A percentile compares a stretch with the other conserved stretches of the same genome.
Conservation (phyloP, 1,284 basidiomycete genomes). For the Marasmius tenuissimus region DNA sequence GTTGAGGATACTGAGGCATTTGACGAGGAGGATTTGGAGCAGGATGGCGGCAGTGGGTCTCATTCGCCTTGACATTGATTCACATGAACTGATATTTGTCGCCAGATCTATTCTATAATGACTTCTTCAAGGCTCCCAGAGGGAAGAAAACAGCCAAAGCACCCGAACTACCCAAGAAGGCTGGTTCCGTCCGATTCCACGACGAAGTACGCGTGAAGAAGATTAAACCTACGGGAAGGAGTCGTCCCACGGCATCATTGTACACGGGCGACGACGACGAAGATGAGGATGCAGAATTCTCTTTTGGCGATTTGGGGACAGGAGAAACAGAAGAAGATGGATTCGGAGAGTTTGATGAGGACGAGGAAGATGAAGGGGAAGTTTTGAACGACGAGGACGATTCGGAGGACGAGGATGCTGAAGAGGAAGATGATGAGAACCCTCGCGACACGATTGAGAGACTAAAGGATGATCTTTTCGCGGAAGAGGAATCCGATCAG, state of each 20-base stretch:
- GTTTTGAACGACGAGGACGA: conserved; percentile 28
- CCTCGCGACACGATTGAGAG: conserved; percentile 52
- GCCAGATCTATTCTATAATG: conserved; percentile 63
- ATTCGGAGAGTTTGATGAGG: conserved; percentile 12
- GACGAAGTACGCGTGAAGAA: conserved; percentile 81
- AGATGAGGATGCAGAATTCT: conserved; percentile 23
- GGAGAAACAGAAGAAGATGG: conserved; percentile 18
- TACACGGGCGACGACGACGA: conserved; percentile 36
- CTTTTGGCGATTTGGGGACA: conserved; percentile 19
- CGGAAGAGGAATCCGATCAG: conserved; percentile 54
- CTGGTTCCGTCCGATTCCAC: conserved; percentile 70
- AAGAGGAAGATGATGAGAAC: conserved; percentile 25
- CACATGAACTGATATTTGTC: conserved; percentile 8
- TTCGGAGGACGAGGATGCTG: conserved; percentile 27
- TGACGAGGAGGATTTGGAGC: conserved; percentile 41
- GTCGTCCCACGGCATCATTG: conserved; percentile 45
- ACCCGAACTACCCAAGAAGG: conserved; percentile 20
- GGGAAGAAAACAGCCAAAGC: conserved; percentile 20
- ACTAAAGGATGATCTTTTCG: conserved; percentile 68
- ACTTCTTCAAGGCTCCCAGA: conserved; percentile 69
- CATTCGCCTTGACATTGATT: background rate
- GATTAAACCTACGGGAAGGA: conserved; percentile 69
- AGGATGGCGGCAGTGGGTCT: conserved; percentile 42
- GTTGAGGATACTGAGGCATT: conserved; percentile 40
- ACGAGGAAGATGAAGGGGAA: conserved; percentile 27